These are phyloP conservation scores for Apophysomyces ossiformis DNA, from an alignment of 371 early-diverging fungal species.

Conservation along the genomic window DNA sequence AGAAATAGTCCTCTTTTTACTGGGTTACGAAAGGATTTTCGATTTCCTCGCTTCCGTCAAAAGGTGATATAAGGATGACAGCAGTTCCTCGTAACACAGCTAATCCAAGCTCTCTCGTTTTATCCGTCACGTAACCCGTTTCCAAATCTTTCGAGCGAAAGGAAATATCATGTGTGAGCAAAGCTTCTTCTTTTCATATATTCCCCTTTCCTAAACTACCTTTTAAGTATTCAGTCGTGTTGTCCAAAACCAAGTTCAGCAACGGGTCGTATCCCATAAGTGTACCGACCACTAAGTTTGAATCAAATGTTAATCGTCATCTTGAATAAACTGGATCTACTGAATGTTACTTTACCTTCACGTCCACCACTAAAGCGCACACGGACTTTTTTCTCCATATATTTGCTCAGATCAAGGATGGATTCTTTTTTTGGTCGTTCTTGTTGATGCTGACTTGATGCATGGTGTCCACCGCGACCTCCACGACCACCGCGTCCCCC, in stretches of 20 bases:
- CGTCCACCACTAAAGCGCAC: conserved; percentile 95
- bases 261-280: conserved; percentile 95
- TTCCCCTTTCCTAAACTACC: conserved; percentile 48
- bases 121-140: conserved; percentile 65
- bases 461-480: conserved; percentile 42
- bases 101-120: conserved; percentile 80
- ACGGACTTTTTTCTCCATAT: conserved; percentile 88
- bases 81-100: conserved; percentile 91
- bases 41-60: conserved; percentile 91
- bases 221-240: conserved; percentile 81
- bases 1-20: conserved; percentile 10
- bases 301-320: too few relatives aligned
- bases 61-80: conserved; percentile 88
- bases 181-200: not conserved
- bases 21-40: conserved; percentile 85
- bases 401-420: conserved; percentile 91
- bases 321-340: too few relatives aligned
- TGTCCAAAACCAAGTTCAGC: conserved; percentile 92
- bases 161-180: too few relatives aligned
- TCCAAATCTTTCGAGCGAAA: conserved; percentile 64
- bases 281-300: conserved; percentile 76
- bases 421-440: conserved; percentile 83
- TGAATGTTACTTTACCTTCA: conserved; percentile 68
- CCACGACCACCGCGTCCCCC: conserved; percentile 60
- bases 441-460: conserved; percentile 41